Base-by-base conservation (phyloP, 2,329 filamentous ascomycete genomes). In the Davidsoniella neocaledoniae region DNA sequence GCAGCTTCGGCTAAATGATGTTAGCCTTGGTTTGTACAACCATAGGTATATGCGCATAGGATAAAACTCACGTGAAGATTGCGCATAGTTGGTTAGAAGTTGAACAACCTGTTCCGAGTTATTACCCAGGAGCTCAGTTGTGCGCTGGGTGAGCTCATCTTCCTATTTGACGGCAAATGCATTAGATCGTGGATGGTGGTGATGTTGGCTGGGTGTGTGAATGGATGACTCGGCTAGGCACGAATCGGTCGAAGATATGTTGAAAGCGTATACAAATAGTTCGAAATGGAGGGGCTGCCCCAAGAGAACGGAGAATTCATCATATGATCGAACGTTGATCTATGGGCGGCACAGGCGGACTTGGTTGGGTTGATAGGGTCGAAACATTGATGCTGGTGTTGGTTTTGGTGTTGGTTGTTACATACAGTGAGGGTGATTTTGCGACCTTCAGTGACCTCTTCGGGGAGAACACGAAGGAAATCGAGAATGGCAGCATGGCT, bases 351-450 rank as follows among this genome's bases (percentile, higher is more conserved):
- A 23, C 14, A 53, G 38, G 37, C 45, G 42, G 44, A 46, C 41
- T 17, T 41, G 43, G 33, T 26, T 46, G 43, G 12, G 29, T 9
- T 38, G 16, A 10, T 42, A 37, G 42, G 42, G 33, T 44, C 42
- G 37, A 45, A 9, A n/a, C n/a, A 41, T 45, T 46, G 48, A 26
- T 47, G 37, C 37, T 46, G 43, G 36, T 44, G 33, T n/a, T 25
- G 33, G 41, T 33, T 23, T 21, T 46, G 48, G 43, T 36, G 67
- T 65, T 67, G 69, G 64, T 68, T 63, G 63, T 79, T 76, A 90
- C 86, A 72, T 91, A 94, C 88, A 78, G 86, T 88, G 69, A 98
- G 76, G 74, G 87, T 94, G 75, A 98, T 95, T 72, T 96, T 98
- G 69, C 91, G 86, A 69, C 91, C 91, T 74, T 98, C 90, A 58